Evolutionary conservation across 2,329 filamentous ascomycete genomes (phyloP).

Genomic region (Colletotrichum godetiae): DNA sequence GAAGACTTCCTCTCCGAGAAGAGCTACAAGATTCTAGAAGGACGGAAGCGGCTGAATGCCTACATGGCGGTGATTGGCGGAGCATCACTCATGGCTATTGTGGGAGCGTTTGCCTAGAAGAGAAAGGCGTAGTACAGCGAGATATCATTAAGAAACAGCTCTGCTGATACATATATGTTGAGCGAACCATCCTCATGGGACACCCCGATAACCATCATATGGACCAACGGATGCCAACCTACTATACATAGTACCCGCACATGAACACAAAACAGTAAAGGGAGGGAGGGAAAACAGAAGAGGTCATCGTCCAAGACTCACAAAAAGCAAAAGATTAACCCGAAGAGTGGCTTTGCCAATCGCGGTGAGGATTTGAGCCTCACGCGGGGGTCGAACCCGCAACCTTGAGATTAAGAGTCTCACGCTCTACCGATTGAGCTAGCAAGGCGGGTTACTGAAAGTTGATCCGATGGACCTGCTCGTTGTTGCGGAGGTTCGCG

Average conservation of each 20-base stretch:
- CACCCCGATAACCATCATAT: no score
- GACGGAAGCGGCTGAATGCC: constrained; percentile 70
- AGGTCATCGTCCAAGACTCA: not conserved
- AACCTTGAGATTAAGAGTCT: constrained; percentile 67
- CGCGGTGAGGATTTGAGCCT: constrained; percentile 39
- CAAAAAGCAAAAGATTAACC: constrained; percentile 19
- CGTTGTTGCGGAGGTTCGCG: rapidly evolving
- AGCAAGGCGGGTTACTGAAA: constrained; percentile 46
- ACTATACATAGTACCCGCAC: no score
- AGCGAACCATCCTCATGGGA: no score
- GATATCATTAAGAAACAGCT: not conserved
- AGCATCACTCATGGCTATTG: constrained; percentile 75
- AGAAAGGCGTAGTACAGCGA: not conserved
- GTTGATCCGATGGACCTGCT: constrained; percentile 19
- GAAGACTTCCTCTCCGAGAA: constrained; percentile 86
- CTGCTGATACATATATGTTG: not conserved
- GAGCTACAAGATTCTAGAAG: constrained; percentile 75
- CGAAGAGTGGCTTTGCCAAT: constrained; percentile 14
- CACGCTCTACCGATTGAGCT: constrained; percentile 81
- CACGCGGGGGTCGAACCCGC: constrained; percentile 41
- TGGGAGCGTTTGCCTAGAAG: constrained; percentile 76
- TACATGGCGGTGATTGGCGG: constrained; percentile 73
- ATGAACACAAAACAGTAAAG: no score
- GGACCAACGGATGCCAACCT: no score
- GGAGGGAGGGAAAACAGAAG: not conserved